Base-by-base conservation (phyloP, 164 flowering plant species). In the Annona cherimola region DNA sequence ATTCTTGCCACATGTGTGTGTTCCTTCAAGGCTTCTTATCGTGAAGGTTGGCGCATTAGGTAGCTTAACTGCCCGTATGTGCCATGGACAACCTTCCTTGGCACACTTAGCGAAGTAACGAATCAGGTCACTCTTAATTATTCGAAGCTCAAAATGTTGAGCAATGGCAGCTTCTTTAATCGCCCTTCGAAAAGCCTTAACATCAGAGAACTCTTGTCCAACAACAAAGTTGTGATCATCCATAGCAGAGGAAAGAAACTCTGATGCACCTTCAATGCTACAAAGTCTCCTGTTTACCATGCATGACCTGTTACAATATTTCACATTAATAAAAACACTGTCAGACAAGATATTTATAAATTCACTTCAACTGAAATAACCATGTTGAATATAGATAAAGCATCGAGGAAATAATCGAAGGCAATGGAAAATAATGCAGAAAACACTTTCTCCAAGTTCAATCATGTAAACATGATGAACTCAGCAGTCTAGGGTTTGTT, bases 31-130 rank as follows among this genome's bases (percentile, higher is more conserved):
- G 76, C 90, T 93, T 81, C 93, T 84, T 77, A 93, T 87, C 1
- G 82, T 73, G 67, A 93, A 93, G 26, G 89, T 93, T 35, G 91
- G 83, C 26, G 79, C 82, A 79, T 83, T 80, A n/a, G 96, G 91
- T 73, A 90, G 87, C 83, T 93, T 93, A 2, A 83, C 93, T 0
- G 94, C 96, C 74, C 90, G 98, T 54, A 93, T 87, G 26, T 87
- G 88, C 98, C 98, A 93, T 40, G 98, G 98, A 79, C 98, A 93
- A n/a, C 87, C 91, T 60, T 93, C 96, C 3, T 82, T 63, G 0
- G 93, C 89, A 81, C 98, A 93, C 80, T 86, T 93, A 8, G 98
- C 98, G 80, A 86, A 82, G 80, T 85, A 93, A 45, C 98, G 96
- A 45, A 84, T 75, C 70, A 85, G 74, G 67, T 93, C 96, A 74